phyloP scores from a whole-genome alignment of 208 protist genomes.

The Cochliopodium minus region DNA sequence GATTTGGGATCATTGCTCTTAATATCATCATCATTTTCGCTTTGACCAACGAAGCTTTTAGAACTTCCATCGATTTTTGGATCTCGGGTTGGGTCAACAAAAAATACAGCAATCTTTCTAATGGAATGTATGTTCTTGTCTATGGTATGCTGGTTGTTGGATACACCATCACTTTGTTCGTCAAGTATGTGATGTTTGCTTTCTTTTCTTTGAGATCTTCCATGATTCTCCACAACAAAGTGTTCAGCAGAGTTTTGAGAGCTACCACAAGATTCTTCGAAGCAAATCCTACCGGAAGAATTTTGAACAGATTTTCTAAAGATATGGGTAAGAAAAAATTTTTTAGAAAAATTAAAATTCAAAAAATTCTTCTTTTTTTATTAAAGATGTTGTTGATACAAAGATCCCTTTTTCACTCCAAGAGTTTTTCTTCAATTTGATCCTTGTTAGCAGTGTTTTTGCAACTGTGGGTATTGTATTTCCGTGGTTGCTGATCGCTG shows the following conservation, averaged over 20 bases:
- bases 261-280: constrained; percentile 75
- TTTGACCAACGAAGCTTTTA: constrained; percentile 25
- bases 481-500: too few relatives aligned
- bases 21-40: constrained; percentile 37
- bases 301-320: constrained; percentile 77
- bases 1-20: constrained; percentile 31
- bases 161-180: constrained; percentile 17
- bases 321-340: constrained; percentile 56
- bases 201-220: constrained; percentile 11
- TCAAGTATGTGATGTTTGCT: constrained; percentile 16
- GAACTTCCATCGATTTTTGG: constrained; percentile 32
- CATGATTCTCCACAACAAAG: constrained; percentile 26
- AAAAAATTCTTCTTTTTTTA: too few relatives aligned
- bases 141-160: constrained; percentile 16
- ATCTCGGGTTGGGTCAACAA: constrained; percentile 43
- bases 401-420: too few relatives aligned
- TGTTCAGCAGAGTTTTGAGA: constrained; percentile 35
- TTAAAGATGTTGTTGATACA: too few relatives aligned
- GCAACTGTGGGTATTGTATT: too few relatives aligned
- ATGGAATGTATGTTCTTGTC: constrained; percentile 12
- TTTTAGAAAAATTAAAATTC: too few relatives aligned
- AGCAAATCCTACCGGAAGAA: constrained; percentile 65
- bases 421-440: too few relatives aligned
- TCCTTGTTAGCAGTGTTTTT: too few relatives aligned
- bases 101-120: neutral